A percentile compares a stretch with the other conserved stretches of the same genome.
Evolutionary conservation across 495 filamentous ascomycete species (phyloP).

Genomic region (Penicillium fimorum): DNA sequence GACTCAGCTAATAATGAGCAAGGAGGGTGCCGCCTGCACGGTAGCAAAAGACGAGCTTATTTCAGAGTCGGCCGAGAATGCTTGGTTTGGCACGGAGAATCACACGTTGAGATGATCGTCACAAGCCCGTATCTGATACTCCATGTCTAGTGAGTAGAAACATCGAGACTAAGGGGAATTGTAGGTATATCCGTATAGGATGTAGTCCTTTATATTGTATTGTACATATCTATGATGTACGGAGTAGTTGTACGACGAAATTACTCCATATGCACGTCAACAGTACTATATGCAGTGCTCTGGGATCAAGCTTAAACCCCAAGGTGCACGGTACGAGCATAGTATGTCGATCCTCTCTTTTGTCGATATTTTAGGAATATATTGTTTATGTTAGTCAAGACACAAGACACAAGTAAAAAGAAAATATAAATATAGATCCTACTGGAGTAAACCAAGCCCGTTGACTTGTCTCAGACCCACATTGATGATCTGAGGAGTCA

Average conservation of each 20-base stretch:
- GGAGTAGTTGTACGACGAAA: background rate
- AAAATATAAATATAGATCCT: constrained; percentile 2
- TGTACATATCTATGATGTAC: background rate
- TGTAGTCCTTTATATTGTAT: background rate
- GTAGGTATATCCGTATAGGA: background rate
- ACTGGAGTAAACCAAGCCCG: constrained; percentile 7
- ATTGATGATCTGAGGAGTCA: background rate
- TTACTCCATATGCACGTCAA: constrained; percentile 1
- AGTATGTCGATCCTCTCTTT: background rate
- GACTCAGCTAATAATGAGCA: background rate
- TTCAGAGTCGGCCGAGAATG: background rate
- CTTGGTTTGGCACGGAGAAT: background rate
- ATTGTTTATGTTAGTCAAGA: background rate
- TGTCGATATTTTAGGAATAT: background rate
- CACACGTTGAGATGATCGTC: background rate
- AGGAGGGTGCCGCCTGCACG: constrained; percentile 1
- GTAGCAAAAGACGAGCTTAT: background rate
- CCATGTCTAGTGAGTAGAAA: background rate
- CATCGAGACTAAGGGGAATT: background rate
- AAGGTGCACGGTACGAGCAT: background rate
- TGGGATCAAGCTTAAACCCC: constrained; percentile 9
- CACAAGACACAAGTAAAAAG: background rate
- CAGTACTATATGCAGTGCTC: background rate
- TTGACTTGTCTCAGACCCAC: constrained; percentile 4
- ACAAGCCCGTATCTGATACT: background rate